A percentile compares a stretch with the other conserved stretches of the same genome.
These are phyloP conservation scores for Epithemia pelagica DNA, from an alignment of 108 stramenopile genomes.

Conservation along the genomic window DNA sequence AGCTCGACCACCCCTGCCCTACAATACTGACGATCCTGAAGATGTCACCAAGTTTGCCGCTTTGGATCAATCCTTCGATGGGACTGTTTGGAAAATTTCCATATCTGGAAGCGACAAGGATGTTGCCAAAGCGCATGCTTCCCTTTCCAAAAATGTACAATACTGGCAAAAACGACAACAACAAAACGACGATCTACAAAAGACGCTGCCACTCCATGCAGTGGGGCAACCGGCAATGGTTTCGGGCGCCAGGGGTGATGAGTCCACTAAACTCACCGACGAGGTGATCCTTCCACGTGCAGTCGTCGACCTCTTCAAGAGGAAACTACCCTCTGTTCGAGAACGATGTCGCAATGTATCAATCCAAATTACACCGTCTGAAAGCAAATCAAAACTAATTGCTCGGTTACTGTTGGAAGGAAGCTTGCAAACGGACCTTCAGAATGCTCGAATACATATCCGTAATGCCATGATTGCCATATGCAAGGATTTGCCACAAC, in stretches of 20 bases:
- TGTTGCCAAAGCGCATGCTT: constrained; percentile 41
- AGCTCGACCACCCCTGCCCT: constrained; percentile 20
- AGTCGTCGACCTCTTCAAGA: constrained; percentile 59
- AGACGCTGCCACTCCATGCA: neutral
- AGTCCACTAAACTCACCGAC: neutral
- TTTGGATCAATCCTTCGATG: constrained; percentile 49
- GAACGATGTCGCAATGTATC: constrained; percentile 53
- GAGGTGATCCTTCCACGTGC: constrained; percentile 70
- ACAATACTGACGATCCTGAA: constrained; percentile 15
- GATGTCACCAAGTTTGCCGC: constrained; percentile 39
- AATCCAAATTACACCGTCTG: constrained; percentile 60
- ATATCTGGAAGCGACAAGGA: constrained; percentile 43
- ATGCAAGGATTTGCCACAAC: constrained; percentile 28
- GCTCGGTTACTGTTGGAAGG: constrained; percentile 50
- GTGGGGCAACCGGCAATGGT: neutral
- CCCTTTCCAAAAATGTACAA: constrained; percentile 52
- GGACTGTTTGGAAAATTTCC: constrained; percentile 66
- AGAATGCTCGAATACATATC: constrained; percentile 26
- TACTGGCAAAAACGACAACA: constrained; percentile 16
- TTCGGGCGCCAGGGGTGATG: too few species aligned
- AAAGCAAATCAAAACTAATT: constrained; percentile 76
- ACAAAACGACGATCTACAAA: neutral
- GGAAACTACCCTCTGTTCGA: constrained; percentile 38
- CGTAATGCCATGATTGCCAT: constrained; percentile 44
- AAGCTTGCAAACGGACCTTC: constrained; percentile 37